Conservation (phyloP, 495 filamentous ascomycete species). For the Lentithecium fluviatile region DNA sequence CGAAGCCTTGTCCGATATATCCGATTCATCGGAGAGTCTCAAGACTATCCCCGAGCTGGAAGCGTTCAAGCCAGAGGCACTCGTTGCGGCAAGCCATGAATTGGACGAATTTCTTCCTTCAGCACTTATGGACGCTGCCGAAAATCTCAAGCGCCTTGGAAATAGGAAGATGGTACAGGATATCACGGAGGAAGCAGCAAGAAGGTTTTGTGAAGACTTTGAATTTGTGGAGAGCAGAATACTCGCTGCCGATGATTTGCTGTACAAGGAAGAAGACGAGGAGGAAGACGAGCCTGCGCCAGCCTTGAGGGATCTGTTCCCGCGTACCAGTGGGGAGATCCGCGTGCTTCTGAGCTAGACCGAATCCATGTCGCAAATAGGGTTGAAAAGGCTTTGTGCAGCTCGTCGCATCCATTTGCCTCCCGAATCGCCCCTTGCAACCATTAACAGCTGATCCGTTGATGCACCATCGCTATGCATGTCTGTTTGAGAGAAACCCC, state of each 20-base stretch:
- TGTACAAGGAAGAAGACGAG: constrained; percentile 38
- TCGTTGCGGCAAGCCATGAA: constrained; percentile 66
- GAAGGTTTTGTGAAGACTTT: constrained; percentile 86
- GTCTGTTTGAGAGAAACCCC: no score
- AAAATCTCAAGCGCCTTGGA: constrained; percentile 71
- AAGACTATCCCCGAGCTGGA: constrained; percentile 55
- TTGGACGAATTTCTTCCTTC: constrained; percentile 91
- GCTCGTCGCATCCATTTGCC: no score
- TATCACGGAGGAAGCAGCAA: constrained; percentile 80
- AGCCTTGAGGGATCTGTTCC: constrained; percentile 68
- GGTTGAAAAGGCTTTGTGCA: neutral
- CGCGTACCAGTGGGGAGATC: constrained; percentile 81
- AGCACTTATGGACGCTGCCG: constrained; percentile 84
- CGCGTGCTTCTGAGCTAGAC: constrained; percentile 65
- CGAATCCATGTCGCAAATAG: neutral
- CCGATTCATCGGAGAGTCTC: constrained; percentile 47
- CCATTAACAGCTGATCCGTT: neutral
- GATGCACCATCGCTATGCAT: neutral
- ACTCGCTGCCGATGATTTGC: constrained; percentile 56
- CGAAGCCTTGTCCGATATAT: constrained; percentile 54
- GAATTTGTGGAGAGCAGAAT: constrained; percentile 78
- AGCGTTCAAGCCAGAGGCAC: constrained; percentile 61
- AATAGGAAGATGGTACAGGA: constrained; percentile 67
- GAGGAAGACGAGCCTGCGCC: constrained; percentile 42
- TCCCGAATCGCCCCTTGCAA: no score